These are phyloP conservation scores for Stentor coeruleus DNA, from an alignment of 73 alveolate species.

Conservation along the genomic window DNA sequence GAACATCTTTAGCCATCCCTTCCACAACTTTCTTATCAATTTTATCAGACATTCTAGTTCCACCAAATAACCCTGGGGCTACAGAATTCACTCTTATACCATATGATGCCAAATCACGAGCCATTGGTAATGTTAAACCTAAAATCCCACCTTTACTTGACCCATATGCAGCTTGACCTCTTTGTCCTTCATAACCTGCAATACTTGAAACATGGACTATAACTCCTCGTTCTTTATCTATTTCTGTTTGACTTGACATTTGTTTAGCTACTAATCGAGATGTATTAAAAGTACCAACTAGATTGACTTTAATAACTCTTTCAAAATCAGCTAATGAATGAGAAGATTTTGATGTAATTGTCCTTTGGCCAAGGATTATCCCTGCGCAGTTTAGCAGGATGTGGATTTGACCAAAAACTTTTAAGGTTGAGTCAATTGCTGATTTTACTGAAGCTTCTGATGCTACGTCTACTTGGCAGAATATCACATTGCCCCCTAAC, in stretches of 20 bases:
- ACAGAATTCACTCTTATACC: slow-evolving; percentile 83
- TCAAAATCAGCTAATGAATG: slow-evolving; percentile 52
- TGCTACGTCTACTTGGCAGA: background rate
- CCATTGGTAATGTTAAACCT: slow-evolving; percentile 91
- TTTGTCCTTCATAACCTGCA: slow-evolving; percentile 88
- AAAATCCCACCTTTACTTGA: slow-evolving; percentile 89
- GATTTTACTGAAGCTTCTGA: background rate
- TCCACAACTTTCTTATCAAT: no score
- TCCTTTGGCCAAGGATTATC: background rate
- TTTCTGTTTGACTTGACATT: slow-evolving; percentile 60
- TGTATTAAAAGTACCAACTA: slow-evolving; percentile 75
- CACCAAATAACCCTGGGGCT: slow-evolving; percentile 84
- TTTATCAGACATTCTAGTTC: no score
- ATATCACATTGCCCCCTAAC: slow-evolving; percentile 26
- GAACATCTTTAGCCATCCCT: slow-evolving; percentile 60
- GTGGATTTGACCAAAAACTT: background rate
- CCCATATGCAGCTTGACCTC: slow-evolving; percentile 81
- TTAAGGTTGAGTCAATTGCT: background rate
- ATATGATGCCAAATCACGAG: slow-evolving; percentile 83
- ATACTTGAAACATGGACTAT: slow-evolving; percentile 74
- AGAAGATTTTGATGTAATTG: background rate
- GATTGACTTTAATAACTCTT: slow-evolving; percentile 71
- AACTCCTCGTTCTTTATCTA: slow-evolving; percentile 83
- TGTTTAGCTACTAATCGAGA: slow-evolving; percentile 68
- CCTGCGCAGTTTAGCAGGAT: background rate